A percentile compares a stretch with the other conserved stretches of the same genome.
Evolutionary conservation across 2,329 filamentous ascomycete species (phyloP).

Genomic region (Fusarium phyllophilum): DNA sequence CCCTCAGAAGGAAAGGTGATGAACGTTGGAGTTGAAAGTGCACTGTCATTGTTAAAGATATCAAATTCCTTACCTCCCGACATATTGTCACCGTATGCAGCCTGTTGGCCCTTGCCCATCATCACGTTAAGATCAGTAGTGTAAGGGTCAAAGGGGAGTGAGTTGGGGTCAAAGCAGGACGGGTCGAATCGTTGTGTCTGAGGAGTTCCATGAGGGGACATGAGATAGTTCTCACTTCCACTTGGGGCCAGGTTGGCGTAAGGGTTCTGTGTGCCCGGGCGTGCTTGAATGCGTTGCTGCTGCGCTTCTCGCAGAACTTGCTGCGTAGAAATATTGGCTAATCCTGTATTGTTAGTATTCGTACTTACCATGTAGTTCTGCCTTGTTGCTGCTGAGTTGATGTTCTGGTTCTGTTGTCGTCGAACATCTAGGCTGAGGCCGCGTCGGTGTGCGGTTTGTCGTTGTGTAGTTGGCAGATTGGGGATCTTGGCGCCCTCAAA

Average conservation of each 20-base stretch:
- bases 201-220: slow-evolving; percentile 66
- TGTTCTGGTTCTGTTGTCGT: slow-evolving; percentile 58
- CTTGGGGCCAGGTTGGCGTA: slow-evolving; percentile 48
- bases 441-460: slow-evolving; percentile 72
- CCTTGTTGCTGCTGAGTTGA: slow-evolving; percentile 44
- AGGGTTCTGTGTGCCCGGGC: slow-evolving; percentile 70
- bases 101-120: slow-evolving; percentile 61
- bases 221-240: slow-evolving; percentile 64
- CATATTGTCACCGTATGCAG: slow-evolving; percentile 55
- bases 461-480: slow-evolving; percentile 64
- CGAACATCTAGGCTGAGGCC: slow-evolving; percentile 86
- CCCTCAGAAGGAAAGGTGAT: slow-evolving; percentile 61
- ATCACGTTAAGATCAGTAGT: slow-evolving; percentile 55
- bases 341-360: slow-evolving; percentile 65
- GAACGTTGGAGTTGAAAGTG: slow-evolving; percentile 61
- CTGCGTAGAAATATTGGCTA: slow-evolving; percentile 73
- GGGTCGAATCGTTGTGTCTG: slow-evolving; percentile 64
- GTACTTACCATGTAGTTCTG: slow-evolving; percentile 60
- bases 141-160: slow-evolving; percentile 60
- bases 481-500: slow-evolving; percentile 79
- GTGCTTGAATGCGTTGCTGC: slow-evolving; percentile 80
- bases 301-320: slow-evolving; percentile 85
- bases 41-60: slow-evolving; percentile 58
- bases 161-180: slow-evolving; percentile 56
- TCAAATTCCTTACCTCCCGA: slow-evolving; percentile 60